A percentile compares a stretch with the other conserved stretches of the same genome.
Evolutionary conservation across 148 eudicot species (phyloP).

Genomic region (Simmondsia chinensis): DNA sequence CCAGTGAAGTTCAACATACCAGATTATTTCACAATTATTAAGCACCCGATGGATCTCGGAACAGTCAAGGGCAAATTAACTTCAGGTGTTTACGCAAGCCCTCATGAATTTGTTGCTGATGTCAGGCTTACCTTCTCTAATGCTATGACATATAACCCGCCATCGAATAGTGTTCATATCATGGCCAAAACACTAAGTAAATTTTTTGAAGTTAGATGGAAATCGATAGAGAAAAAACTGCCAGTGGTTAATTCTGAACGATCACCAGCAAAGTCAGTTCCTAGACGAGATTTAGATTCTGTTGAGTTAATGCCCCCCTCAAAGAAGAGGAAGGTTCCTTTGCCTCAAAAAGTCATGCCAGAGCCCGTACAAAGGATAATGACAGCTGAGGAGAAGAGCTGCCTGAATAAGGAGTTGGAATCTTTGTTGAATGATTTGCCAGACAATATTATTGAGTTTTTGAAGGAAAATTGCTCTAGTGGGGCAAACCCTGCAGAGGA

Average conservation of each 20-base stretch:
- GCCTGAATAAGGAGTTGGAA: constrained; percentile 46
- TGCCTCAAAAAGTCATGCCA: constrained; percentile 11
- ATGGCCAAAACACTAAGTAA: constrained; percentile 40
- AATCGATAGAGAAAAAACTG: constrained; percentile 31
- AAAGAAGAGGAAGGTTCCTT: constrained; percentile 35
- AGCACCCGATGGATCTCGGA: constrained; percentile 90
- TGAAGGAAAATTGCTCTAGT: constrained; percentile 34
- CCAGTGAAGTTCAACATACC: constrained; percentile 43
- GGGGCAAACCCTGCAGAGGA: constrained; percentile 38
- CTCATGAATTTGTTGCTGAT: constrained; percentile 65
- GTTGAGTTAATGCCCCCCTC: constrained; percentile 20
- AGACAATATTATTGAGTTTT: constrained; percentile 37
- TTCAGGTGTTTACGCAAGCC: constrained; percentile 25
- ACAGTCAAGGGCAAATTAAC: constrained; percentile 48
- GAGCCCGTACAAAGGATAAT: constrained; percentile 25
- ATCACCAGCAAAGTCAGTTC: constrained; percentile 9
- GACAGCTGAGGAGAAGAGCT: constrained; percentile 47
- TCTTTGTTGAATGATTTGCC: constrained; percentile 33
- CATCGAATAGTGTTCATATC: constrained; percentile 31
- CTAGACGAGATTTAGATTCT: constrained; percentile 20
- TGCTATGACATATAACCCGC: constrained; percentile 81
- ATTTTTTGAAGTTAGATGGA: constrained; percentile 43
- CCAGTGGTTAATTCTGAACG: constrained; percentile 8
- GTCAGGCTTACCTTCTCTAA: constrained; percentile 76
- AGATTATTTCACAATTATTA: constrained; percentile 64